These are phyloP conservation scores for Aspergillus bridgeri DNA, from an alignment of 495 filamentous ascomycete species.

Conservation along the genomic window DNA sequence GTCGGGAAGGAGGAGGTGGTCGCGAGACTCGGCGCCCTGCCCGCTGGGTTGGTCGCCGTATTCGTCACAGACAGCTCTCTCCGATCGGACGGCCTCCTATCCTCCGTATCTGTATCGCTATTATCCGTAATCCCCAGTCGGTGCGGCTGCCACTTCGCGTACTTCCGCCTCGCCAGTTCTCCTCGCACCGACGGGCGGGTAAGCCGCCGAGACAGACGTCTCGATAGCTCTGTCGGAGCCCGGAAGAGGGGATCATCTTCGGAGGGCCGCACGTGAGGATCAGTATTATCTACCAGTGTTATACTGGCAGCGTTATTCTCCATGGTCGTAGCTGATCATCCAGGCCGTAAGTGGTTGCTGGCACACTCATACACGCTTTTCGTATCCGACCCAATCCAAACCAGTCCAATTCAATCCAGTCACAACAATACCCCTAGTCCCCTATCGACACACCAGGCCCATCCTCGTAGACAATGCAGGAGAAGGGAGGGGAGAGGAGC, in stretches of 20 bases:
- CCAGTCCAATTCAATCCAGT: not conserved
- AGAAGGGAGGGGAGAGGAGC: not conserved
- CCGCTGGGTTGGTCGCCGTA: conserved; percentile 12
- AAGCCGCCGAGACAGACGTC: conserved; percentile 27
- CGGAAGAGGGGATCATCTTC: conserved; percentile 19
- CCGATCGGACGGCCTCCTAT: conserved; percentile 10
- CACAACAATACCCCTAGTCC: not conserved
- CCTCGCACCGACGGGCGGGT: conserved; percentile 42
- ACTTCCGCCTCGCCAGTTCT: conserved; percentile 54
- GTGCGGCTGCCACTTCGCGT: conserved; percentile 59
- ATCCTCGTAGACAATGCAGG: not conserved
- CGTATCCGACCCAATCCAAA: not conserved
- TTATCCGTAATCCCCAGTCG: conserved; percentile 34
- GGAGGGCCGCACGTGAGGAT: conserved; percentile 18
- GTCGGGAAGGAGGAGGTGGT: not conserved
- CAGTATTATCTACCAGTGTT: conserved; percentile 41
- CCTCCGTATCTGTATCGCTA: conserved; percentile 17
- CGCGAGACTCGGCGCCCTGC: conserved; percentile 1
- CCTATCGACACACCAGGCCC: not conserved
- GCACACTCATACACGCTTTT: not conserved
- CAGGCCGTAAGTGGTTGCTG: not conserved
- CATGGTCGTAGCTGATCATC: not conserved
- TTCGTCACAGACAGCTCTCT: conserved; percentile 12
- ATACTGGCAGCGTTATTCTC: conserved; percentile 31
- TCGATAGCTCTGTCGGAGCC: conserved; percentile 19